phyloP scores from a whole-genome alignment of 192 early-diverging fungal species.

The Endogone sp. region DNA sequence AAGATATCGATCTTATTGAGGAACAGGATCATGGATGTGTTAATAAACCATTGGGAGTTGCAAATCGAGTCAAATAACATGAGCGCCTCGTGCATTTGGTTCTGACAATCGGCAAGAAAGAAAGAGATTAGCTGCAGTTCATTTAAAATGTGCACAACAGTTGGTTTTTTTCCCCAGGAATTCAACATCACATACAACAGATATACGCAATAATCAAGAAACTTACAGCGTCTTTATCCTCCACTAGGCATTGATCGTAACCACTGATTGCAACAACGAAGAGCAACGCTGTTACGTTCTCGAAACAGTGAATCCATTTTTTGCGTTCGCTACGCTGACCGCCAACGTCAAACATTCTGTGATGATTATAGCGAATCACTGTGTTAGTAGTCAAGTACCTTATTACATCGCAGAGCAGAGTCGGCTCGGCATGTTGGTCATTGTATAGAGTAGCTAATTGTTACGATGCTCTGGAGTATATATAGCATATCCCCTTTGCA shows the following conservation, averaged over 20 bases:
- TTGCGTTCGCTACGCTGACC: constrained; percentile 34
- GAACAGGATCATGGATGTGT: constrained; percentile 58
- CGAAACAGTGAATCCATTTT: constrained; percentile 36
- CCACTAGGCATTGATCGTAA: constrained; percentile 36
- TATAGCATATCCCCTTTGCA: too few relatives aligned
- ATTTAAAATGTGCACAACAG: too few relatives aligned
- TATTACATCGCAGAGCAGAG: not conserved
- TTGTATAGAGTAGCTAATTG: too few relatives aligned
- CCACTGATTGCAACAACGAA: constrained; percentile 36
- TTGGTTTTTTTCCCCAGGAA: too few relatives aligned
- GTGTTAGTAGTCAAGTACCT: not conserved
- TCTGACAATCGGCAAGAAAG: constrained; percentile 11
- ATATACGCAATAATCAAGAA: not conserved
- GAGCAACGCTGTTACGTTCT: constrained; percentile 32
- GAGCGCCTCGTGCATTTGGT: constrained; percentile 57
- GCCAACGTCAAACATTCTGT: constrained; percentile 37
- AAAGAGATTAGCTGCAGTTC: not conserved
- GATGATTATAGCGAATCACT: not conserved
- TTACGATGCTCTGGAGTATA: too few relatives aligned
- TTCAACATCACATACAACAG: not conserved
- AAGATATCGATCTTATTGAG: constrained; percentile 64
- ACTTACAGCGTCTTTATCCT: constrained; percentile 24
- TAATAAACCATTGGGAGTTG: constrained; percentile 57
- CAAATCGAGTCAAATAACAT: constrained; percentile 59
- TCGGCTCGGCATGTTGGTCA: too few relatives aligned